phyloP scores from a whole-genome alignment of 495 filamentous ascomycete genomes.

The Annulohypoxylon maeteangense region DNA sequence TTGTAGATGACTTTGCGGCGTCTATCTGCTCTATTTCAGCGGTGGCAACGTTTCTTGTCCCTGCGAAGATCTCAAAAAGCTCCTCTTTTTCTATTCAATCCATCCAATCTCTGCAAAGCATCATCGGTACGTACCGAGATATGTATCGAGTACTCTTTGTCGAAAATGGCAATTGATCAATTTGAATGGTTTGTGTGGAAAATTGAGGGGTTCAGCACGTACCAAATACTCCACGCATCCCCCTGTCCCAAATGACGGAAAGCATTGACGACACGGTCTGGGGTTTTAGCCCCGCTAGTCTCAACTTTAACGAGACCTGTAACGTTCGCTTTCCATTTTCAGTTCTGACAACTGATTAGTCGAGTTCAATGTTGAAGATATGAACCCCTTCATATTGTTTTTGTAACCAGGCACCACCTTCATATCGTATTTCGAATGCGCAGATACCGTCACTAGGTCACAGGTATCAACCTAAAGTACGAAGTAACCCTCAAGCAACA shows the following conservation, averaged over 20 bases:
- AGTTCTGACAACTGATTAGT: conserved; percentile 23
- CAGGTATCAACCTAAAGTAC: neutral
- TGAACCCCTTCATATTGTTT: conserved; percentile 30
- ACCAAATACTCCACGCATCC: conserved; percentile 21
- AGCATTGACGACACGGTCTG: conserved; percentile 45
- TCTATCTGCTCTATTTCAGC: conserved; percentile 10
- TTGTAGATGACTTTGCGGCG: conserved; percentile 22
- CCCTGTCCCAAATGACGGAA: conserved; percentile 37
- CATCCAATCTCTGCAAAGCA: conserved; percentile 16
- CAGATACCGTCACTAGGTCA: neutral
- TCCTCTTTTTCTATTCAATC: conserved; percentile 2
- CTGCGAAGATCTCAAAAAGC: conserved; percentile 28
- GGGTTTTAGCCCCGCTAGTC: conserved; percentile 31
- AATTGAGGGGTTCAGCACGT: conserved; percentile 16
- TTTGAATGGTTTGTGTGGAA: neutral
- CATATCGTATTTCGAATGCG: neutral
- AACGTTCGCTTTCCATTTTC: conserved; percentile 30
- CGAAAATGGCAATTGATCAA: neutral
- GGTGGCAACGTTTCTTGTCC: conserved; percentile 19
- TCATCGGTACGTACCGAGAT: conserved; percentile 15
- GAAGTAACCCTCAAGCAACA: neutral
- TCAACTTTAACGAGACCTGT: conserved; percentile 40
- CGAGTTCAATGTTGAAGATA: neutral
- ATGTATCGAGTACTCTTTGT: conserved; percentile 22
- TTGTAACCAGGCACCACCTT: conserved; percentile 7